Evolutionary conservation across 2,329 filamentous ascomycete species (phyloP).

Genomic region (Fusarium piperis): DNA sequence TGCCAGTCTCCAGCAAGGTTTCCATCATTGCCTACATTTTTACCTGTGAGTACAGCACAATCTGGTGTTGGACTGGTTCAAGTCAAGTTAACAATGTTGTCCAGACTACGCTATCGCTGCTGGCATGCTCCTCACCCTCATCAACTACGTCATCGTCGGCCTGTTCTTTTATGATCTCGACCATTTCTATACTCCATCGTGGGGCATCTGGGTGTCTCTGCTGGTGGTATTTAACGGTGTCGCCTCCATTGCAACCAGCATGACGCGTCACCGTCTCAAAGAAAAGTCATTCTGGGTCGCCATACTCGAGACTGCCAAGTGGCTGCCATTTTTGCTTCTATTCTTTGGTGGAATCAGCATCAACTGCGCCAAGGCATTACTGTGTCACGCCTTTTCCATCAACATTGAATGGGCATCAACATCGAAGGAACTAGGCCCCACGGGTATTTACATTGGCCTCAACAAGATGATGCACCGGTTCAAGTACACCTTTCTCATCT

Average conservation of each 20-base stretch:
- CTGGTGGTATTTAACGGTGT: constrained; percentile 40
- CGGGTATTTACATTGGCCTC: constrained; percentile 46
- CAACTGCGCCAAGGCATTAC: constrained; percentile 42
- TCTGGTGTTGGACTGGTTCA: background rate
- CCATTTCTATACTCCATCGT: constrained; percentile 74
- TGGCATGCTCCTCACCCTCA: constrained; percentile 70
- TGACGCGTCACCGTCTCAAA: constrained; percentile 41
- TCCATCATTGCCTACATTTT: constrained; percentile 76
- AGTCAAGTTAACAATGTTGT: background rate
- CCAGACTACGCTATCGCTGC: constrained; percentile 72
- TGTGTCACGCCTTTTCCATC: constrained; percentile 41
- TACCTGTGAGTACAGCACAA: constrained; percentile 54
- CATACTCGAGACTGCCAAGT: constrained; percentile 38
- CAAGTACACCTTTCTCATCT: constrained; percentile 48
- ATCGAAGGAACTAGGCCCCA: constrained; percentile 42
- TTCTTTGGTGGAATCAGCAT: constrained; percentile 45
- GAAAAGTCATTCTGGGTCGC: constrained; percentile 41
- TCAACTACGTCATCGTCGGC: constrained; percentile 79
- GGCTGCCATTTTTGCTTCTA: constrained; percentile 43
- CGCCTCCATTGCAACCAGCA: constrained; percentile 36
- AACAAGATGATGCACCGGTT: constrained; percentile 57
- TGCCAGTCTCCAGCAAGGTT: constrained; percentile 72
- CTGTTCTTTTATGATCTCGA: constrained; percentile 74
- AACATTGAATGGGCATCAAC: constrained; percentile 46
- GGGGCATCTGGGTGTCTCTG: constrained; percentile 66